Base-by-base conservation (phyloP, 805 yeast species). In the Vanderwaltozyma polyspora region DNA sequence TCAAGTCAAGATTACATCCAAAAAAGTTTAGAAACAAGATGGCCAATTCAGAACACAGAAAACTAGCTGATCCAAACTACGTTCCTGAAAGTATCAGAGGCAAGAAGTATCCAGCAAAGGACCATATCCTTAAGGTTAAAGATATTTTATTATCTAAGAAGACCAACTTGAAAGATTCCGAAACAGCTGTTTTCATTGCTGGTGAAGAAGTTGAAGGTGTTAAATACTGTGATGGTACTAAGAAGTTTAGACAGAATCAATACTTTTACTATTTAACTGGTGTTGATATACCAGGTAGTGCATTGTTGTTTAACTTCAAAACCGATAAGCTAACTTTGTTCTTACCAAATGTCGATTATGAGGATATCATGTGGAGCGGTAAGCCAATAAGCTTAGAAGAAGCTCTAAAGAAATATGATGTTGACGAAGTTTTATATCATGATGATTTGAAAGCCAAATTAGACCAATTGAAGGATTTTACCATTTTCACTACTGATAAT, bases 281-380 rank as follows among this genome's bases (percentile, higher is more conserved):
- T 13, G 78, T 80, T 35, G 76, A 81, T 42, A 67, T 84, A 32
- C 85, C 91, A 0, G 93, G 91, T 2, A 67, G 80, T 23, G 79
- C 74, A 45, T 69, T 84, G 1, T 60, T 80, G 16, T 89, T 71
- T 51, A 64, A 73, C 32, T 49, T 76, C 25, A 50, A 44, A 3
- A 45, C 57, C 6, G 83, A 78, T 29, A 67, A 72, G 34, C 64
- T 85, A 40, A 74, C 77, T 0, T 62, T 89, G 18, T 89, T 80
- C 50, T 64, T 91, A 33, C 96, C 97, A 1, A 72, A 80, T 34
- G 67, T 89, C 26, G 95, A 86, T 51, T 61, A 69, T 28, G 97
- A 91, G 29, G 95, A 84, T 52, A 80, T 89, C 28, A 80, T 91
- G 85, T 89, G 98, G 98, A 78, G 91, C 38, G 98, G 98, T 0